Conservation (phyloP, 2,329 filamentous ascomycete species). For the Fusarium oxysporum region DNA sequence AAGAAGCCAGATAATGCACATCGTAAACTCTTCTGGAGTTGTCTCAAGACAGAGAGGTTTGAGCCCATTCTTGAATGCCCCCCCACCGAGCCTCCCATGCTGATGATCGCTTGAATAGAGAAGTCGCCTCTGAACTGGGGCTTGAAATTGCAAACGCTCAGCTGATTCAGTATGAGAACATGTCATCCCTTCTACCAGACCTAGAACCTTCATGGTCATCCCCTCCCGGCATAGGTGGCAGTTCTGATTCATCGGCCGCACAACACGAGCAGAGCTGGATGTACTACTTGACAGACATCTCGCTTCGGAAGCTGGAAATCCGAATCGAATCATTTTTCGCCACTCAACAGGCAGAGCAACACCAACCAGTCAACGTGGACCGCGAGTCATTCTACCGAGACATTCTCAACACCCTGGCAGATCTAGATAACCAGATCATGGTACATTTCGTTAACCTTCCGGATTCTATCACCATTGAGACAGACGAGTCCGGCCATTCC, state of each 20-base stretch:
- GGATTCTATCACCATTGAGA: background rate
- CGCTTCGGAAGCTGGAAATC: background rate
- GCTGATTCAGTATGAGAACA: background rate
- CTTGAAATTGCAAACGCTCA: background rate
- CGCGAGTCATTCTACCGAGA: background rate
- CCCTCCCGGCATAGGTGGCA: background rate
- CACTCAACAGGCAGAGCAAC: background rate
- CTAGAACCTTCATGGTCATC: background rate
- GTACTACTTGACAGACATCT: background rate
- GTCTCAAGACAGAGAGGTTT: background rate
- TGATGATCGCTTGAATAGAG: background rate
- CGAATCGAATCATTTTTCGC: background rate
- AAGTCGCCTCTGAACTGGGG: background rate
- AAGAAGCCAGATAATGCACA: background rate
- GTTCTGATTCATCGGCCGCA: background rate
- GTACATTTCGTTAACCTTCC: background rate
- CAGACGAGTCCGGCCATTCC: background rate
- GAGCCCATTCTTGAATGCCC: background rate
- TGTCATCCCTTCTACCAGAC: background rate
- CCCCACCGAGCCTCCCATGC: background rate
- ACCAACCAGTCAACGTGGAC: background rate
- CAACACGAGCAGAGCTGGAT: background rate
- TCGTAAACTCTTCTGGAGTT: background rate
- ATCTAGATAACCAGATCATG: background rate
- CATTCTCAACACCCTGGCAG: background rate